Conservation (phyloP, 352 stramenopile species). For the Pythium biforme region DNA sequence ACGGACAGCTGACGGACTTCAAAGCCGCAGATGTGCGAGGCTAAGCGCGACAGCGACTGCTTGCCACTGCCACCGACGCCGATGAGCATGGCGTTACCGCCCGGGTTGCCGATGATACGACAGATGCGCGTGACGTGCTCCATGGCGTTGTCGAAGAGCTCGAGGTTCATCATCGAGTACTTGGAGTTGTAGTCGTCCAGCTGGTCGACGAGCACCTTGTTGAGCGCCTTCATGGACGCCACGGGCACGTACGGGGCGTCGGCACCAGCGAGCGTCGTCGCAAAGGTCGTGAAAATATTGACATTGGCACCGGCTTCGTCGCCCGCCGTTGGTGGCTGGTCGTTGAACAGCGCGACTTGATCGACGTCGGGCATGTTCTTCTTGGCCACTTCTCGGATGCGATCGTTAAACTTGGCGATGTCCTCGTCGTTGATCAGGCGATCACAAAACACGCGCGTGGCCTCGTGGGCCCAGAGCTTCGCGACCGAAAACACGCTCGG, state of each 20-base stretch:
- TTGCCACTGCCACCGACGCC: conserved; percentile 97
- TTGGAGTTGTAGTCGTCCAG: conserved; percentile 97
- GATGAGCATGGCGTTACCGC: conserved; percentile 97
- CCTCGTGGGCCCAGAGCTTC: conserved; percentile 96
- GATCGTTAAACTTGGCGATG: conserved; percentile 89
- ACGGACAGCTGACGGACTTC: conserved; percentile 95
- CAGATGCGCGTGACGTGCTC: conserved; percentile 96
- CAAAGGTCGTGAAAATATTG: conserved; percentile 97
- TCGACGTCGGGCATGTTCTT: conserved; percentile 90
- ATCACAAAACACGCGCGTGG: conserved; percentile 96
- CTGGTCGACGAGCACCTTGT: conserved; percentile 91
- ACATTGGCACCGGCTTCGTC: conserved; percentile 43
- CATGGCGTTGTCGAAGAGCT: conserved; percentile 98
- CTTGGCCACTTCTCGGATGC: conserved; percentile 92
- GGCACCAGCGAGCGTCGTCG: conserved; percentile 57
- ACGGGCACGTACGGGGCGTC: conserved; percentile 80
- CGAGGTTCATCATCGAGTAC: conserved; percentile 98
- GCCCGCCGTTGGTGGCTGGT: conserved; percentile 33
- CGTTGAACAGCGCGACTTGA: conserved; percentile 81
- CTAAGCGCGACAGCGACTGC: conserved; percentile 94
- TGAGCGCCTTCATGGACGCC: conserved; percentile 79
- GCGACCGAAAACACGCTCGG: conserved; percentile 80
- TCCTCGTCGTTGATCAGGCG: conserved; percentile 96
- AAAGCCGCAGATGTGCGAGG: conserved; percentile 96
- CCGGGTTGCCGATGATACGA: conserved; percentile 95